Percentiles rank a stretch among this genome's conserved stretches.
Conservation (phyloP, 345 rosid genomes). For the sweet orange (Citrus sinensis) region DNA sequence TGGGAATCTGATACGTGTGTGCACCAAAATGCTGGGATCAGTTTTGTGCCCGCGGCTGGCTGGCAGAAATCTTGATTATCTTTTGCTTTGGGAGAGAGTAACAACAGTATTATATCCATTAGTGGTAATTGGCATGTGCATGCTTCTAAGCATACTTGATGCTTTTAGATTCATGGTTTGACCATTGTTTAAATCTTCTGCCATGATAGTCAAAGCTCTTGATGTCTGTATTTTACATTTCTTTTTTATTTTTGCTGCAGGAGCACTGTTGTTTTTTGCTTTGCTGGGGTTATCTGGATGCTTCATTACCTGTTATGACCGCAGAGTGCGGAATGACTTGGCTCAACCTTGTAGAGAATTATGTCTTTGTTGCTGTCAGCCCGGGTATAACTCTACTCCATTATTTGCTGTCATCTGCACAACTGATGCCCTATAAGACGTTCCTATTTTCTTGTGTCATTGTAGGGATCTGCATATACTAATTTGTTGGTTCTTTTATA, state of each 20-base stretch:
- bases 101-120: not conserved
- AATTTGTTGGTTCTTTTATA: not conserved
- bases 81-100: not conserved
- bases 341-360: conserved; percentile 98
- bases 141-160: not conserved
- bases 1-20: not conserved
- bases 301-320: conserved; percentile 97
- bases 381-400: conserved; percentile 55
- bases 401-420: not conserved
- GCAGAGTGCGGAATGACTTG: conserved; percentile 94
- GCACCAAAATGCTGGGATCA: not conserved
- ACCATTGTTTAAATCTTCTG: not conserved
- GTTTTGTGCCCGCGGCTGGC: not conserved
- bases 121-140: not conserved
- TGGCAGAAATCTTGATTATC: not conserved
- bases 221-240: not conserved
- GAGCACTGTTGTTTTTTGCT: conserved; percentile 92
- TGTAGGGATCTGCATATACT: not conserved
- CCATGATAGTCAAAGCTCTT: not conserved
- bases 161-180: not conserved
- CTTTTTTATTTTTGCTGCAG: conserved; percentile 33
- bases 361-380: conserved; percentile 98
- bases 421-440: not conserved
- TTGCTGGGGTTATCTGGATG: conserved; percentile 98
- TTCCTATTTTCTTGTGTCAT: not conserved